A percentile compares a stretch with the other conserved stretches of the same genome.
phyloP scores from a whole-genome alignment of 352 stramenopile species.

The Hyaloperonospora arabidopsidis region DNA sequence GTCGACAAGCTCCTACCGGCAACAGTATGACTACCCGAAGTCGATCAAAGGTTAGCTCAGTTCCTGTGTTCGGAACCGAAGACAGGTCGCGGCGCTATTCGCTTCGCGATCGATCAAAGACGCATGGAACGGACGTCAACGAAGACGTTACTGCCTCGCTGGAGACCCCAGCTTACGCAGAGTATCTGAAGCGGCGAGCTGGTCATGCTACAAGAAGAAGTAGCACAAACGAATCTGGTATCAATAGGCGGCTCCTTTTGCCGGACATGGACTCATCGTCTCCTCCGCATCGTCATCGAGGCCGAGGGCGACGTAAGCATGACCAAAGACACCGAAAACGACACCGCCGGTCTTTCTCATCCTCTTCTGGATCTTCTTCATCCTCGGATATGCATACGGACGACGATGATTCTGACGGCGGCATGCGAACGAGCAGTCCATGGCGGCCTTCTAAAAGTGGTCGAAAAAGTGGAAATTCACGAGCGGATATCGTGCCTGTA shows the following conservation, averaged over 20 bases:
- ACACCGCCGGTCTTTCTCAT: constrained; percentile 37
- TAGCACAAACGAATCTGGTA: constrained; percentile 18
- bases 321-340: constrained; percentile 22
- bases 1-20: constrained; percentile 8
- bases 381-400: constrained; percentile 48
- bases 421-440: constrained; percentile 49
- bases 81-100: constrained; percentile 42
- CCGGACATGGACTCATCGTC: constrained; percentile 23
- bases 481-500: constrained; percentile 75
- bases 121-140: constrained; percentile 29
- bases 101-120: constrained; percentile 65
- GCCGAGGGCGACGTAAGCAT: constrained; percentile 18
- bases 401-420: constrained; percentile 60
- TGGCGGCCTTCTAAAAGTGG: constrained; percentile 21
- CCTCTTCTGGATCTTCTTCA: constrained; percentile 33
- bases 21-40: constrained; percentile 23
- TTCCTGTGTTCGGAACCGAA: constrained; percentile 12
- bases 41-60: constrained; percentile 15
- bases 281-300: constrained; percentile 14
- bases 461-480: constrained; percentile 34
- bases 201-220: constrained; percentile 24
- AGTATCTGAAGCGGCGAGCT: constrained; percentile 60
- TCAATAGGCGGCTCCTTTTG: constrained; percentile 26
- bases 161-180: constrained; percentile 40
- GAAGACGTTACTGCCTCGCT: constrained; percentile 28